Evolutionary conservation across 1,284 basidiomycete genomes (phyloP), one percentile per base, ranked within the genome.

Genomic region (Termitomyces sp.): DNA sequence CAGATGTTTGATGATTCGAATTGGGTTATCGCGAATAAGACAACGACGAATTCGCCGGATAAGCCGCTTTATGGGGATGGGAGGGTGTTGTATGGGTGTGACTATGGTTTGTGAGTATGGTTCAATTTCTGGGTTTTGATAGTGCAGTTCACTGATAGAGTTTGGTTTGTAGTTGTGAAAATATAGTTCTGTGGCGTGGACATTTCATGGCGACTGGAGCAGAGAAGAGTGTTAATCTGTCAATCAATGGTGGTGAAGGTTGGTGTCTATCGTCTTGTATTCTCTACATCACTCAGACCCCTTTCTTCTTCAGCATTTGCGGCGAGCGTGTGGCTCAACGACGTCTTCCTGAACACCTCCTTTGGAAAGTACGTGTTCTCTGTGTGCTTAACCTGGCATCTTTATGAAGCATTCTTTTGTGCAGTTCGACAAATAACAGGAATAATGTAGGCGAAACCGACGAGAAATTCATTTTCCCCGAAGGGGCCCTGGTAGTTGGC

Each of bases 241-340:
- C 83, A 0, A 83, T 92, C 60, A 88, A 89, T 58, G 90, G 90
- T 10, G 89, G 90, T 18, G 74, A 80, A 74, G 85, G 88, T 88
- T 54, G 38, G 71, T 63, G 38, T 10, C 10, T 11, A 18, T 26
- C 39, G 30, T 38, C 7, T 11, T 48, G 8, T 18, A 16, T 14
- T 5, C 24, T 33, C 37, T 45, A 35, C 30, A 3, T 30, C 13
- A 26, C 14, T 48, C 5, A 35, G 30, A 57, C 31, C 26, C 7
- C 4, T 30, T 56, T 31, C 35, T 37, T 26, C 49, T 30, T 53
- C 49, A 81, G 87, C 81, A 0, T 91, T 88, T 56, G 88, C 88
- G 16, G 86, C 85, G 1, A 87, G 83, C 46, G 81, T 90, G 6
- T 92, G 86, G 84, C 66, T 91, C n/a, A 92, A 92, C 58, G 71